phyloP scores from a whole-genome alignment of 352 stramenopile species.

The Aphanomyces euteiches region DNA sequence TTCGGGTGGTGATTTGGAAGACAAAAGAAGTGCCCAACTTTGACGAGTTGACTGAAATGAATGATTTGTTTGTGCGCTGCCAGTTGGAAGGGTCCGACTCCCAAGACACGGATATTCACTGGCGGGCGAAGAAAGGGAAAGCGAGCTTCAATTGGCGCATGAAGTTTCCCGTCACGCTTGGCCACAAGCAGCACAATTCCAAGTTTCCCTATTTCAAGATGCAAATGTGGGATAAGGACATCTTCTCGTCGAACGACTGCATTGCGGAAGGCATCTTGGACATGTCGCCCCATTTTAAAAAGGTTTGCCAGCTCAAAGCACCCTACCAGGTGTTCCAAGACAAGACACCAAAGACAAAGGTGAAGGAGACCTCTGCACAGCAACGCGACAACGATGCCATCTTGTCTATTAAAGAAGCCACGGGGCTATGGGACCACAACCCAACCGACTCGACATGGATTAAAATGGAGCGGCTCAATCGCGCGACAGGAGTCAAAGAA shows the following conservation, averaged over 20 bases:
- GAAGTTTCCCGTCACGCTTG: slow-evolving; percentile 88
- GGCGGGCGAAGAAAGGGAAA: slow-evolving; percentile 91
- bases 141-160: slow-evolving; percentile 93
- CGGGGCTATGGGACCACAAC: slow-evolving; percentile 79
- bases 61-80: slow-evolving; percentile 89
- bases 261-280: slow-evolving; percentile 87
- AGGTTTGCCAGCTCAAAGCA: slow-evolving; percentile 73
- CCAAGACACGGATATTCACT: slow-evolving; percentile 92
- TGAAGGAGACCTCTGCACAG: slow-evolving; percentile 69
- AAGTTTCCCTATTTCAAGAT: slow-evolving; percentile 93
- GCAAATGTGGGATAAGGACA: slow-evolving; percentile 92
- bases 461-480: slow-evolving; percentile 72
- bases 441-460: slow-evolving; percentile 83
- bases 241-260: slow-evolving; percentile 89
- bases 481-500: slow-evolving; percentile 75
- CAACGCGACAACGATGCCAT: slow-evolving; percentile 70
- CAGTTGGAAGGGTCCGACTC: slow-evolving; percentile 81
- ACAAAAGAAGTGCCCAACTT: slow-evolving; percentile 85
- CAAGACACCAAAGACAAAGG: slow-evolving; percentile 47
- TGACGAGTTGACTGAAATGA: slow-evolving; percentile 86
- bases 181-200: slow-evolving; percentile 76
- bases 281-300: slow-evolving; percentile 63
- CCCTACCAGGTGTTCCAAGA: slow-evolving; percentile 80
- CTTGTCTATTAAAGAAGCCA: slow-evolving; percentile 81
- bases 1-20: slow-evolving; percentile 91